Evolutionary conservation across 2,329 filamentous ascomycete genomes (phyloP).

Genomic region (Aspergillus sp.): DNA sequence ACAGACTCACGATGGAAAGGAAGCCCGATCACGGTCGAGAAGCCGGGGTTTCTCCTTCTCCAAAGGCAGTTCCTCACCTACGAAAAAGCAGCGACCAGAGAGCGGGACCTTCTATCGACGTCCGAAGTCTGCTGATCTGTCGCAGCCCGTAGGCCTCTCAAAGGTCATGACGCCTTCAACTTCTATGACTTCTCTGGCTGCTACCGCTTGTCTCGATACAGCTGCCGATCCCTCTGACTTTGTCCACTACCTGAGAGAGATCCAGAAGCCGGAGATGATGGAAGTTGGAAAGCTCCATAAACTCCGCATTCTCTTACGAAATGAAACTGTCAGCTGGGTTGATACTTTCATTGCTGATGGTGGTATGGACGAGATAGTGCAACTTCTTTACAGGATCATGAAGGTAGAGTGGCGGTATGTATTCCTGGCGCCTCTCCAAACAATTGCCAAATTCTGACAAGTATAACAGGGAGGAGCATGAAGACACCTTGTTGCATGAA

Average conservation of each 20-base stretch:
- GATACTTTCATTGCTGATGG: constrained; percentile 84
- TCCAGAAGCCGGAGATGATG: constrained; percentile 73
- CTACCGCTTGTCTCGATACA: constrained; percentile 66
- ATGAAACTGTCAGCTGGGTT: constrained; percentile 94
- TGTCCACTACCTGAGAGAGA: constrained; percentile 76
- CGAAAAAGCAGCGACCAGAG: constrained; percentile 70
- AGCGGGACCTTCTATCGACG: constrained; percentile 61
- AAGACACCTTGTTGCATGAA: constrained; percentile 89
- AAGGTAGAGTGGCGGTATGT: constrained; percentile 89
- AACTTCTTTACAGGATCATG: constrained; percentile 84
- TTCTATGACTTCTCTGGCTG: constrained; percentile 49
- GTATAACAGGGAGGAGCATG: constrained; percentile 75
- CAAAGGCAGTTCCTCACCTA: constrained; percentile 63
- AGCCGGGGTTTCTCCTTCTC: constrained; percentile 77
- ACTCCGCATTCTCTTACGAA: constrained; percentile 78
- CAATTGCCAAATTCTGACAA: constrained; percentile 17
- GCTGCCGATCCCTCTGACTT: constrained; percentile 76
- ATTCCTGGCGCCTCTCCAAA: neutral
- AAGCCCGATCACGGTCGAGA: constrained; percentile 49
- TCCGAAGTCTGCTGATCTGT: constrained; percentile 67
- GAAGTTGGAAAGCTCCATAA: constrained; percentile 97
- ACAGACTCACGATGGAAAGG: constrained; percentile 41
- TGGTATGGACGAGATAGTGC: constrained; percentile 88
- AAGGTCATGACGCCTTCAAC: constrained; percentile 51
- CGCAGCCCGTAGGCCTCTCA: constrained; percentile 55